These are phyloP conservation scores for Pisolithus tinctorius DNA, from an alignment of 768 basidiomycete genomes.

Conservation along the genomic window DNA sequence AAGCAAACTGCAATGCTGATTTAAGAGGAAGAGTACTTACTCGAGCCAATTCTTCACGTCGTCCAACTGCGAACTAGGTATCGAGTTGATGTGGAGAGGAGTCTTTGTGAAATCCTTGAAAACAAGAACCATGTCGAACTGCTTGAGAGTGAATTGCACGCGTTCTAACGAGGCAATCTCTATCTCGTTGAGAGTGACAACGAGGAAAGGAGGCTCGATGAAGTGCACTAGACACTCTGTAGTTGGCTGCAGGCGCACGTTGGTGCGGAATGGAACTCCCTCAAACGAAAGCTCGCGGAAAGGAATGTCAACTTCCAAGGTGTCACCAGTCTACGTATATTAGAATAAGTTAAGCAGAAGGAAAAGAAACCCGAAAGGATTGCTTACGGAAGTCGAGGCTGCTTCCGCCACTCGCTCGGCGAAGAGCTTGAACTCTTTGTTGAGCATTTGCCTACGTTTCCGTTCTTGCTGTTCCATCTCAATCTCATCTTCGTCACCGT, in stretches of 20 bases:
- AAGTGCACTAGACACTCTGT: slow-evolving; percentile 96
- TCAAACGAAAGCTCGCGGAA: slow-evolving; percentile 97
- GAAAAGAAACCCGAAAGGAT: not conserved
- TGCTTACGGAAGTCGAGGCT: slow-evolving; percentile 62
- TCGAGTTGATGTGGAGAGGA: slow-evolving; percentile 95
- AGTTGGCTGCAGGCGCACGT: slow-evolving; percentile 90
- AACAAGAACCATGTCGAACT: slow-evolving; percentile 96
- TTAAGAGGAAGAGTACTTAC: slow-evolving; percentile 40
- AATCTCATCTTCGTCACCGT: slow-evolving; percentile 98
- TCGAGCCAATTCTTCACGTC: slow-evolving; percentile 99
- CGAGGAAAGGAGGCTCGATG: slow-evolving; percentile 92
- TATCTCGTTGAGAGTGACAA: slow-evolving; percentile 89
- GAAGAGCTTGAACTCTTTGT: slow-evolving; percentile 92
- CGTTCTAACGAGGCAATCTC: slow-evolving; percentile 96
- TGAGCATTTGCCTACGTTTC: slow-evolving; percentile 79
- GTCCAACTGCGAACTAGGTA: slow-evolving; percentile 84
- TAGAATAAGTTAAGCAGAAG: not conserved
- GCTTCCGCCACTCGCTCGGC: slow-evolving; percentile 90
- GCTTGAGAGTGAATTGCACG: slow-evolving; percentile 92
- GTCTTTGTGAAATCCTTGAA: slow-evolving; percentile 93
- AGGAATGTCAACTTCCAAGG: slow-evolving; percentile 90
- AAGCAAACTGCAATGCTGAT: not conserved
- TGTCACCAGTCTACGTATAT: slow-evolving; percentile 57
- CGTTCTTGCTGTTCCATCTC: slow-evolving; percentile 98
- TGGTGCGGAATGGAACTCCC: slow-evolving; percentile 94